A percentile compares a stretch with the other conserved stretches of the same genome.
Conservation (phyloP, 805 yeast species). For the Metschnikowia baotianmanensis region DNA sequence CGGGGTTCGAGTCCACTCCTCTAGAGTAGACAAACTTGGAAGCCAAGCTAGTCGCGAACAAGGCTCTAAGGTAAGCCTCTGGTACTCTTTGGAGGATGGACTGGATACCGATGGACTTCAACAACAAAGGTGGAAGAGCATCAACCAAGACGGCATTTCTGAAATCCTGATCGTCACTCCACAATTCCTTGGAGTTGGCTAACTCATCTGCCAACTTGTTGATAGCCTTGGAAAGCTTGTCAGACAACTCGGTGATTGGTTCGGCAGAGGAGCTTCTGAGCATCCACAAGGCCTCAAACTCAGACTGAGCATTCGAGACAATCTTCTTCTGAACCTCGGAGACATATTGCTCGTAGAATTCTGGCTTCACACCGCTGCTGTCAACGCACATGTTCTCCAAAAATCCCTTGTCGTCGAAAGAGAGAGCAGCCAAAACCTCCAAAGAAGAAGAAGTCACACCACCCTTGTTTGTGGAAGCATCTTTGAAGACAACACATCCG, state of each 20-base stretch:
- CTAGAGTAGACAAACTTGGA: slow-evolving; percentile 79
- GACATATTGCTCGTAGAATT: slow-evolving; percentile 81
- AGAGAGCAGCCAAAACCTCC: slow-evolving; percentile 91
- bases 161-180: slow-evolving; percentile 76
- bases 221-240: slow-evolving; percentile 76
- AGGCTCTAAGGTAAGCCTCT: slow-evolving; percentile 78
- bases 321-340: slow-evolving; percentile 75
- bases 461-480: slow-evolving; percentile 96
- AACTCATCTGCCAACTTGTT: slow-evolving; percentile 84
- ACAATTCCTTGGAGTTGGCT: slow-evolving; percentile 73
- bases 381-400: slow-evolving; percentile 75
- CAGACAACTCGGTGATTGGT: slow-evolving; percentile 71
- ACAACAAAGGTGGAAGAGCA: slow-evolving; percentile 74
- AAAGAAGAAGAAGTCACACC: slow-evolving; percentile 97
- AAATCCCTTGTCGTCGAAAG: slow-evolving; percentile 84
- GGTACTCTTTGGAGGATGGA: slow-evolving; percentile 77
- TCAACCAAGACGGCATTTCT: slow-evolving; percentile 73
- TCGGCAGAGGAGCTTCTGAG: slow-evolving; percentile 62
- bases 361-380: slow-evolving; percentile 53
- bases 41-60: slow-evolving; percentile 83
- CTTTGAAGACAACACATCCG: slow-evolving; percentile 86
- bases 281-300: slow-evolving; percentile 85
- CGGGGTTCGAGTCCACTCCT: slow-evolving; percentile 80
- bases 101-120: slow-evolving; percentile 65
- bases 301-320: slow-evolving; percentile 74